Base-by-base conservation (phyloP, 148 eudicot genomes). In the Amaranthus palmeri region DNA sequence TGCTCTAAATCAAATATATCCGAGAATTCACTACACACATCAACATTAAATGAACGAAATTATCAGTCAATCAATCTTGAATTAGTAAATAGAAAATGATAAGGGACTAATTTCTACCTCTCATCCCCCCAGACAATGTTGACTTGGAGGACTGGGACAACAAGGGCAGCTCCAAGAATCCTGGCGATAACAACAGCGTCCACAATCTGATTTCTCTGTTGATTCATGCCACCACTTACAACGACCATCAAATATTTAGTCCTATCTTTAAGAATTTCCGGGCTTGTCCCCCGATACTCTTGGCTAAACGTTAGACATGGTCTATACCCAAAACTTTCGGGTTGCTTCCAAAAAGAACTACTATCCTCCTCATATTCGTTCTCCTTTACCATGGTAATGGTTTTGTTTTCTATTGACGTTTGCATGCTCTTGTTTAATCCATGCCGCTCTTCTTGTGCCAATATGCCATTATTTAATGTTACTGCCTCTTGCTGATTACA, bases 121-220 rank as follows among this genome's bases (percentile, higher is more conserved):
- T 91, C 96, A 88, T 95, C 99, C 4, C 90, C 93, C 99, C 99
- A 95, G 40, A 95, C 81, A 58, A 89, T 88, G 66, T 91, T 95
- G 67, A 91, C 93, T 78, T 95, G 97, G 77, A 95, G 85, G 61
- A 86, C 83, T 5, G 98, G 98, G 25, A 92, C 96, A 77, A 95
- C 96, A 65, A 95, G 83, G 75, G 97, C 85, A 76, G 98, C 98
- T 8, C 92, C 97, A 56, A 95, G 92, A 61, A 95, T 85, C 43
- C 98, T 79, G 2, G 98, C 98, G 78, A 95, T 91, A 0, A 95
- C 92, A 50, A 95, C 98, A 58, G 98, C 98, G 80, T 95, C 98
- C 54, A 95, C 96, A 81, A 95, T 95, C 82, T 95, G 98, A 85
- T 95, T 95, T 75, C 97, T 83, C 86, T 95, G 98, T 48, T 95